Base-by-base conservation (phyloP, 257 asterid genomes). In the Handroanthus guayacan region DNA sequence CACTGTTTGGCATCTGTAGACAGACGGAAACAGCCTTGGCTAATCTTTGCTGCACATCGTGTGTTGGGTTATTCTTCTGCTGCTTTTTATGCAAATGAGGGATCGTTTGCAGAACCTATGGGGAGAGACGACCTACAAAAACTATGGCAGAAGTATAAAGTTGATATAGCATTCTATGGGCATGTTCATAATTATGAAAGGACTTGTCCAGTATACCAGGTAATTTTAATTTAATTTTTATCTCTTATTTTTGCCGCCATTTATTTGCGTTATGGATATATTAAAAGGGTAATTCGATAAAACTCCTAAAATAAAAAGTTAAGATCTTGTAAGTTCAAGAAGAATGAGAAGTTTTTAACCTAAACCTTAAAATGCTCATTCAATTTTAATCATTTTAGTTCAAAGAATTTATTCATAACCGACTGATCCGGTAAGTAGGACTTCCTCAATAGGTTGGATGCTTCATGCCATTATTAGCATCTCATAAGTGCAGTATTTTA, bases 91-190 rank as follows among this genome's bases (percentile, higher is more conserved):
- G 89, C 91, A 1, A 5, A 44, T 10, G 75, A 83, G 74, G 98
- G 97, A 54, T 86, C 95, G 2, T 93, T 88, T 84, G 91, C 84
- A 7, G 98, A 93, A 71, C 97, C 97, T 48, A 91, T 91, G 98
- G 98, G 98, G 17, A 84, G 89, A 79, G 91, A 88, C 3, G 85
- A 84, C 80, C 98, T 93, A 67, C 96, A 89, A 66, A 93, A 83
- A 45, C 96, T 93, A 3, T 93, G 98, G 98, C 98, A 93, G 87
- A 91, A 91, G 80, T 85, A 93, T 65, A 93, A 88, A 83, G 96
- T 93, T 8, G 96, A 93, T 67, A 83, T 93, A 9, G 98, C 96
- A 73, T 80, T 93, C 63, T 93, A 72, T 6, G 96, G 98, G 6
- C 97, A 93, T 48, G 89, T 79, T 14, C 98, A 93, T 74, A 86